Base-by-base conservation (phyloP, 139 green algal genomes). In the Limnomonas spitsbergensis region DNA sequence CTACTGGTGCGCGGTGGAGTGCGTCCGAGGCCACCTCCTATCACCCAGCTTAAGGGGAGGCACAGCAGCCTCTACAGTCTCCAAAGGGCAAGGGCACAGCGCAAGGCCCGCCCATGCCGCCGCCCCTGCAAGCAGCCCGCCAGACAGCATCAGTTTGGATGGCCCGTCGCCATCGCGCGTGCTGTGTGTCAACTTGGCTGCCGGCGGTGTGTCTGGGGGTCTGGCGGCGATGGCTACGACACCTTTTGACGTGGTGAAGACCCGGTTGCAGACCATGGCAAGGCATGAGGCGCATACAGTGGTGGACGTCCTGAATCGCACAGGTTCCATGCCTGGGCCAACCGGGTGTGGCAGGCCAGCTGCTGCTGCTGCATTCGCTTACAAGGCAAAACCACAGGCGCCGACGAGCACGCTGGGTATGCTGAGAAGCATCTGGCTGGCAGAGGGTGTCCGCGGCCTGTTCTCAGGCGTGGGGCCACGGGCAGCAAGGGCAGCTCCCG, bases 211-310 rank as follows among this genome's bases (percentile, higher is more conserved):
- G 1, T 78, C 93, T 1, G 96, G 96, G 1, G 87, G 78, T 1
- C 24, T 94, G 9, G 91, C 96, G 2, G 94, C 92, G 1, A 87
- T 86, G 0, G 73, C 93, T 29, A 99, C 96, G 7, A 98, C 93
- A 9, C 96, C 96, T 0, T 91, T 99, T 78, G 96, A 99, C 72
- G 96, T 99, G n/a, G 84, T 97, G 0, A 99, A 99, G 84, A 98
- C 96, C 35, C 86, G 91, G 1, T 70, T 89, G 53, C 94, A 97
- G 86, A 82, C 95, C 27, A 24, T 47, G 0, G n/a, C n/a, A n/a
- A n/a, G n/a, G n/a, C n/a, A n/a, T n/a, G n/a, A n/a, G n/a, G n/a
- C n/a, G n/a, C n/a, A n/a, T n/a, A n/a, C n/a, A n/a, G n/a, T n/a
- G n/a, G n/a, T n/a, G n/a, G n/a, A n/a, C n/a, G n/a, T n/a, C n/a